Conservation (phyloP, 2,329 filamentous ascomycete genomes). For the Cryoendolithus antarcticus region DNA sequence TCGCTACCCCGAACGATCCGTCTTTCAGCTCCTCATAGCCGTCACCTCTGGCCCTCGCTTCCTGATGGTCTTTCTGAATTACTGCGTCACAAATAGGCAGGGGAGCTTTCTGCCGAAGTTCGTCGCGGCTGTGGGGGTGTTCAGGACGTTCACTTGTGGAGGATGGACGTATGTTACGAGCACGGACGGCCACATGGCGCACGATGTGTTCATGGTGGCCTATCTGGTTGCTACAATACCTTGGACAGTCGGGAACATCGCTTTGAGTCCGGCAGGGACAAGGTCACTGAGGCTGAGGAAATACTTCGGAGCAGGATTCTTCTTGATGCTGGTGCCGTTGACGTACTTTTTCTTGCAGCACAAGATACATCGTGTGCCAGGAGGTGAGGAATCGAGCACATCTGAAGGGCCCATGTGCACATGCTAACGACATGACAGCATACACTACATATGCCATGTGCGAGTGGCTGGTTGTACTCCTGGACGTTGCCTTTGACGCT, state of each 20-base stretch:
- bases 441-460: constrained; percentile 98
- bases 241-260: constrained; percentile 86
- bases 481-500: constrained; percentile 93
- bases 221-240: constrained; percentile 89
- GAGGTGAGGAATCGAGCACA: too few species aligned
- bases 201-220: constrained; percentile 98
- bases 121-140: constrained; percentile 64
- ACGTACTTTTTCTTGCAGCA: constrained; percentile 98
- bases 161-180: constrained; percentile 98
- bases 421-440: too few species aligned
- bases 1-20: constrained; percentile 86
- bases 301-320: constrained; percentile 70
- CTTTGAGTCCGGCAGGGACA: constrained; percentile 73
- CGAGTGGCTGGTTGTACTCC: constrained; percentile 88
- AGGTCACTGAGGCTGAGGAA: constrained; percentile 81
- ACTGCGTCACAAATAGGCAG: constrained; percentile 69
- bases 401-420: too few species aligned
- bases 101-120: constrained; percentile 64
- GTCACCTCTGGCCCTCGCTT: constrained; percentile 93
- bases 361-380: constrained; percentile 86
- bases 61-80: constrained; percentile 81
- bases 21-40: constrained; percentile 96
- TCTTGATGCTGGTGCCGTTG: constrained; percentile 77
- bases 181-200: constrained; percentile 96
- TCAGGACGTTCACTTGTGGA: constrained; percentile 85